Conservation (phyloP, 2,329 filamentous ascomycete genomes). For the Decorospora gaudefroyi region DNA sequence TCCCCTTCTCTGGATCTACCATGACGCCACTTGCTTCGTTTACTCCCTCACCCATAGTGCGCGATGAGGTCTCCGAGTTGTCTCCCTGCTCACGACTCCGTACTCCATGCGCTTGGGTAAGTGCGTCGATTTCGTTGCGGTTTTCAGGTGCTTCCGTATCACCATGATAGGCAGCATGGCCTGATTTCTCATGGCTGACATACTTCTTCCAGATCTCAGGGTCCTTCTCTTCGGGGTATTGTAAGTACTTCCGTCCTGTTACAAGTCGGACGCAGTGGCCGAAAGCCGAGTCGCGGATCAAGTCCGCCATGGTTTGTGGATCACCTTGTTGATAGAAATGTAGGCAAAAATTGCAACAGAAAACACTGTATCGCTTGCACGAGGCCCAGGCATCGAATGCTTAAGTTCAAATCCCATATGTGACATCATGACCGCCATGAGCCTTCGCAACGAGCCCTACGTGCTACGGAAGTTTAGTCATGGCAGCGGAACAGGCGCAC, state of each 20-base stretch:
- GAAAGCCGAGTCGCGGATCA: conserved; percentile 31
- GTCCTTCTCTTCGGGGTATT: conserved; percentile 56
- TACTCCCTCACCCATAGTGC: conserved; percentile 23
- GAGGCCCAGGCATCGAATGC: conserved; percentile 6
- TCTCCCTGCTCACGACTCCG: conserved; percentile 15
- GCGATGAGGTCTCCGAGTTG: conserved; percentile 18
- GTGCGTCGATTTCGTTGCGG: conserved; percentile 31
- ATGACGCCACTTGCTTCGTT: conserved; percentile 48
- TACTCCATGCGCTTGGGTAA: conserved; percentile 13
- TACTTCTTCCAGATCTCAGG: conserved; percentile 55
- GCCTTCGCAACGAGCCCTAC: background rate
- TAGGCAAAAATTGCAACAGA: too few species aligned
- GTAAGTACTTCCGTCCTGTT: conserved; percentile 45
- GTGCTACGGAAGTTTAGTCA: background rate
- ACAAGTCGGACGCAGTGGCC: conserved; percentile 51
- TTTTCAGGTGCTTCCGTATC: conserved; percentile 44
- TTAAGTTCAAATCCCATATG: conserved; percentile 1
- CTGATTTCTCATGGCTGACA: conserved; percentile 57
- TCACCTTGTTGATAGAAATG: too few species aligned
- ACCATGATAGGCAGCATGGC: conserved; percentile 54
- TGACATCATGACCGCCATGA: conserved; percentile 15
- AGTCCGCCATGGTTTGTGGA: conserved; percentile 25
- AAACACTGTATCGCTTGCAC: too few species aligned
- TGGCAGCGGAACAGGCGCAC: background rate
- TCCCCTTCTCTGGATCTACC: conserved; percentile 59